These are phyloP conservation scores for Aureobasidium melanogenum DNA, from an alignment of 2,329 filamentous ascomycete genomes.

Conservation along the genomic window DNA sequence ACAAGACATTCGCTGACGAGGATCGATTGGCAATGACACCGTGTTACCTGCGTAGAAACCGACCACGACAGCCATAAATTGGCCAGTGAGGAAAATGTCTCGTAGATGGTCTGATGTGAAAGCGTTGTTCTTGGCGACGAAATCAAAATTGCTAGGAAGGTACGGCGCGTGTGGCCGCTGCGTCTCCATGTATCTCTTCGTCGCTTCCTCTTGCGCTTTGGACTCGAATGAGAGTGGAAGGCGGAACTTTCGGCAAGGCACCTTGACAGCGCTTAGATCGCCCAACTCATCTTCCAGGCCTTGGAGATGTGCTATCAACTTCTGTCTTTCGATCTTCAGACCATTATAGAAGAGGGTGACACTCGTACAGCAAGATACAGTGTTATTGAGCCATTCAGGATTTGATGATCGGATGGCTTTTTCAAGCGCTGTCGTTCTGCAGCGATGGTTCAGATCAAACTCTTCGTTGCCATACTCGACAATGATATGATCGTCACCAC, in stretches of 20 bases:
- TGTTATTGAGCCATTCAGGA: constrained; percentile 35
- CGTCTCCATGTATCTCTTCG: constrained; percentile 53
- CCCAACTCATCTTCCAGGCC: constrained; percentile 33
- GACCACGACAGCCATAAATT: constrained; percentile 44
- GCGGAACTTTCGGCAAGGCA: constrained; percentile 34
- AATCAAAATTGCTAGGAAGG: constrained; percentile 53
- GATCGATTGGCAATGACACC: constrained; percentile 44
- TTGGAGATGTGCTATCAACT: constrained; percentile 31
- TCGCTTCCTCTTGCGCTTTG: constrained; percentile 40
- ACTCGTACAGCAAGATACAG: constrained; percentile 42
- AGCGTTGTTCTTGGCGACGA: constrained; percentile 47
- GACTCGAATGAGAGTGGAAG: constrained; percentile 36
- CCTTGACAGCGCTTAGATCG: constrained; percentile 32
- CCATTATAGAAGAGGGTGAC: constrained; percentile 36
- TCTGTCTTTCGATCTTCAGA: constrained; percentile 25
- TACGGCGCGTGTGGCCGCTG: constrained; percentile 54
- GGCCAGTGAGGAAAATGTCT: constrained; percentile 42
- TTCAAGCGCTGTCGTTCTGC: constrained; percentile 46
- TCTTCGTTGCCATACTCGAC: constrained; percentile 50
- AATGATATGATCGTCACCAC: constrained; percentile 43
- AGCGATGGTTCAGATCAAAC: constrained; percentile 45
- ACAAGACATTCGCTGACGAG: constrained; percentile 41
- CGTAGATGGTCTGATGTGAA: constrained; percentile 41
- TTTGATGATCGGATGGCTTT: constrained; percentile 37
- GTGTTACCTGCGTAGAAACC: constrained; percentile 47